These are phyloP conservation scores for Quercus tomentella DNA, from an alignment of 331 rosid species.

Conservation along the genomic window DNA sequence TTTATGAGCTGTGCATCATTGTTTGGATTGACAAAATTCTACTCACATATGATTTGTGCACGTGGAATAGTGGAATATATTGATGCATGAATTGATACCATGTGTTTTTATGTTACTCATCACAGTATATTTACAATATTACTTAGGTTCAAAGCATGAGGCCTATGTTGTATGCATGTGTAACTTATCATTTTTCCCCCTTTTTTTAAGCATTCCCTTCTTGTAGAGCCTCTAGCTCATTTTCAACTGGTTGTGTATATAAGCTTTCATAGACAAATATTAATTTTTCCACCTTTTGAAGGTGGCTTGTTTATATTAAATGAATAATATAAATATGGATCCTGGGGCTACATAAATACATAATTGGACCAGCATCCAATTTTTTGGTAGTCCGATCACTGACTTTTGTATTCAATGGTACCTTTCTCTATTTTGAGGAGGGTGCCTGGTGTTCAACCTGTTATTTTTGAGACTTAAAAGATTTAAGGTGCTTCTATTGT, in stretches of 20 bases:
- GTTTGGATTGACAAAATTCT: background rate
- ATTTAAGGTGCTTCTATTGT: background rate
- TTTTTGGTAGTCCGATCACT: background rate
- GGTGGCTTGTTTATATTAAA: background rate
- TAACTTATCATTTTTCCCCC: too few species aligned
- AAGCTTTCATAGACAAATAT: background rate
- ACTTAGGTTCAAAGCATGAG: background rate
- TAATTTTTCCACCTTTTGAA: background rate
- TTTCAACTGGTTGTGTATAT: background rate
- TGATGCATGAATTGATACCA: background rate
- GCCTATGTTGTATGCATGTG: background rate
- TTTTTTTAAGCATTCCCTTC: background rate
- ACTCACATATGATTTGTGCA: background rate
- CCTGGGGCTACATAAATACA: background rate
- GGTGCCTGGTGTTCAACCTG: background rate
- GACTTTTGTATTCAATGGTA: background rate
- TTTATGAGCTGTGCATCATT: background rate
- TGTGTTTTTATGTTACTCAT: background rate
- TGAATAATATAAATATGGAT: background rate
- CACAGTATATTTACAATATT: background rate
- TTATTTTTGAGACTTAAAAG: background rate
- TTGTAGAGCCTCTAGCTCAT: background rate
- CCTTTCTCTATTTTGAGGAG: background rate
- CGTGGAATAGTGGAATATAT: background rate
- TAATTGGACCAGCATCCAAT: background rate